These are phyloP conservation scores for Miamiensis avidus DNA, from an alignment of 169 alveolate species.

Conservation along the genomic window DNA sequence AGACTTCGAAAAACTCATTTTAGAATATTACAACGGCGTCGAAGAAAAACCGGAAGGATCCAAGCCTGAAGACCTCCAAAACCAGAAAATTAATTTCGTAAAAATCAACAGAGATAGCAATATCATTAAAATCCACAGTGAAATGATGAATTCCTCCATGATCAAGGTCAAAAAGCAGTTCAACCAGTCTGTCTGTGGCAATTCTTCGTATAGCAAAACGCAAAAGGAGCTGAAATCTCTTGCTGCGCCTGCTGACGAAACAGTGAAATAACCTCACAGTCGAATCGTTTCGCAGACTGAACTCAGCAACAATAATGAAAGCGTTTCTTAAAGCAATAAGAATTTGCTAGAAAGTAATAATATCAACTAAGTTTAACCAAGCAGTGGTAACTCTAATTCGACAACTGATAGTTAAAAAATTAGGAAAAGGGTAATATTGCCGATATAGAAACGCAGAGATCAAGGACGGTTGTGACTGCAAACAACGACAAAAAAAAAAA, in stretches of 20 bases:
- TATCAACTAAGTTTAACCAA: too few species aligned
- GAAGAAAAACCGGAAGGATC: conserved; percentile 27
- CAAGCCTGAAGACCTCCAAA: not conserved
- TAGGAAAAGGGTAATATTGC: too few species aligned
- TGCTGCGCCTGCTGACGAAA: not conserved
- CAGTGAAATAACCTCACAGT: too few species aligned
- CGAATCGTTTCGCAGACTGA: too few species aligned
- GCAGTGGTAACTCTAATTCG: too few species aligned
- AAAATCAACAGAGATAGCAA: not conserved
- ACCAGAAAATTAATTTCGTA: not conserved
- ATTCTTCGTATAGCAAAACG: not conserved
- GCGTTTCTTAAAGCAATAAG: too few species aligned
- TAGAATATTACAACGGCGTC: conserved; percentile 41
- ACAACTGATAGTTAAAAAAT: too few species aligned
- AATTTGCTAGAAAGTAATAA: too few species aligned
- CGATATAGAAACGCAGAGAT: too few species aligned
- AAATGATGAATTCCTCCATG: not conserved
- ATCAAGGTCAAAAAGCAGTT: not conserved
- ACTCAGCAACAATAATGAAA: too few species aligned
- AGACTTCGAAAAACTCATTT: conserved; percentile 32
- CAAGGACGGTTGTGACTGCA: not conserved
- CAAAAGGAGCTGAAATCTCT: not conserved
- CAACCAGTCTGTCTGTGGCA: not conserved
- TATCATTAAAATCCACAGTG: not conserved
- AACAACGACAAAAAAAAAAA: not conserved